These are phyloP conservation scores for Stagonosporopsis vannaccii DNA, from an alignment of 2,329 filamentous ascomycete genomes.

Conservation along the genomic window DNA sequence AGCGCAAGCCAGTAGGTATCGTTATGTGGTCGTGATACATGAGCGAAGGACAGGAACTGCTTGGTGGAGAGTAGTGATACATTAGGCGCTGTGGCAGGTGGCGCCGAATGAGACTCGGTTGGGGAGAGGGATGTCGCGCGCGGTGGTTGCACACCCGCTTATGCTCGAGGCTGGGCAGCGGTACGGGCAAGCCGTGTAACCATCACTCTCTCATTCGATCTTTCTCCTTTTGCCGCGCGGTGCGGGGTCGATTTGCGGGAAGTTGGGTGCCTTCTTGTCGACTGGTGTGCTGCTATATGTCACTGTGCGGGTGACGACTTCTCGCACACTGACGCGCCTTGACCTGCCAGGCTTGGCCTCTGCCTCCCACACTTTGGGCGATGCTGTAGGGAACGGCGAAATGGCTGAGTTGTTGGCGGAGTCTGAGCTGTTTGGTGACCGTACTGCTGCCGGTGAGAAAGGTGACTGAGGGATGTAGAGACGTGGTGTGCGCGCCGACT, in stretches of 20 bases:
- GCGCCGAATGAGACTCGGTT: conserved; percentile 31
- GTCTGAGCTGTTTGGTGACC: conserved; percentile 72
- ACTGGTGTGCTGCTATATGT: conserved; percentile 74
- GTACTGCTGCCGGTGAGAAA: conserved; percentile 65
- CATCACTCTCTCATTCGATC: conserved; percentile 55
- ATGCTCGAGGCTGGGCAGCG: conserved; percentile 27
- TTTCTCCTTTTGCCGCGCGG: conserved; percentile 94
- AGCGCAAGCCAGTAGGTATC: conserved; percentile 14
- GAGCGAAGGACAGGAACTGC: conserved; percentile 11
- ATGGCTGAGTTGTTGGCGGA: conserved; percentile 55
- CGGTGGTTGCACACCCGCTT: conserved; percentile 34
- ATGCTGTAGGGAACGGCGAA: conserved; percentile 79
- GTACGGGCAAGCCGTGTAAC: conserved; percentile 30
- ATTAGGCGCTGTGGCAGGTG: conserved; percentile 23
- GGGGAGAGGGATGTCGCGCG: conserved; percentile 28
- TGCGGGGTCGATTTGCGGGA: conserved; percentile 78
- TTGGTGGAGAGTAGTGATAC: not conserved
- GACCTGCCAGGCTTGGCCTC: conserved; percentile 68
- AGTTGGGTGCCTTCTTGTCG: conserved; percentile 51
- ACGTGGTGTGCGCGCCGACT: conserved; percentile 65
- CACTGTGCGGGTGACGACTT: conserved; percentile 93
- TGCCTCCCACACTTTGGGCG: conserved; percentile 80
- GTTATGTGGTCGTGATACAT: conserved; percentile 19
- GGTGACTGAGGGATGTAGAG: conserved; percentile 82
- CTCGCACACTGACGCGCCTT: conserved; percentile 75